Conservation (phyloP, 345 rosid genomes). For the Pelargonium nanum region DNA sequence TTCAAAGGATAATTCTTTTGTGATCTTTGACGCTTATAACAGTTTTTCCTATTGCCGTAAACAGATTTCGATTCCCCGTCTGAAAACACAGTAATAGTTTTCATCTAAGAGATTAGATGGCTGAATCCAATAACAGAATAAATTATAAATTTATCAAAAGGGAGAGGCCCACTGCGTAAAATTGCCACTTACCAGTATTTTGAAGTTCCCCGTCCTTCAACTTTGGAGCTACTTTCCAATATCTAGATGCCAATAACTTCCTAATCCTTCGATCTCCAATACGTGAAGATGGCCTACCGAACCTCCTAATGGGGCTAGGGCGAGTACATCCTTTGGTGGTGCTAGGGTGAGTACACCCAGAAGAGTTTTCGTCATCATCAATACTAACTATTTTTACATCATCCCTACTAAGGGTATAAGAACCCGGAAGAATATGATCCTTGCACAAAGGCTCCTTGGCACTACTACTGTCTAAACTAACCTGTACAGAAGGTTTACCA, state of each 20-base stretch:
- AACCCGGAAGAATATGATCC: constrained; percentile 23
- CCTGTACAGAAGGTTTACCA: constrained; percentile 44
- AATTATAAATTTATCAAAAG: neutral
- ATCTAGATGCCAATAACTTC: constrained; percentile 75
- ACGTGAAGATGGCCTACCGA: constrained; percentile 53
- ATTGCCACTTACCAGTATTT: constrained; percentile 34
- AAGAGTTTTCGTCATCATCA: constrained; percentile 87
- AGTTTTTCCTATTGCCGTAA: constrained; percentile 44
- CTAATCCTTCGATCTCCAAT: constrained; percentile 78
- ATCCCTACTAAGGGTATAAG: constrained; percentile 34
- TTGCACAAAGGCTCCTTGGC: constrained; percentile 26
- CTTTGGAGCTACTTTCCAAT: constrained; percentile 53
- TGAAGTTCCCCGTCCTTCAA: constrained; percentile 38
- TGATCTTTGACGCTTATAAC: constrained; percentile 45
- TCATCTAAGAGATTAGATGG: neutral
- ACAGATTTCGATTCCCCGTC: constrained; percentile 45
- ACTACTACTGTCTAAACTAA: constrained; percentile 46
- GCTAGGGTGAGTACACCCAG: constrained; percentile 51
- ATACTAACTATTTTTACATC: constrained; percentile 57
- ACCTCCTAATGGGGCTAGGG: constrained; percentile 30
- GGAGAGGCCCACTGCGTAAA: neutral
- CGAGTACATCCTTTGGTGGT: neutral
- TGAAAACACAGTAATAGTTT: constrained; percentile 21
- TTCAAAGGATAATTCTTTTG: constrained; percentile 79
- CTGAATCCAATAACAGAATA: neutral